Evolutionary conservation across 352 stramenopile species (phyloP).

Genomic region (Phytopythium sindhum): DNA sequence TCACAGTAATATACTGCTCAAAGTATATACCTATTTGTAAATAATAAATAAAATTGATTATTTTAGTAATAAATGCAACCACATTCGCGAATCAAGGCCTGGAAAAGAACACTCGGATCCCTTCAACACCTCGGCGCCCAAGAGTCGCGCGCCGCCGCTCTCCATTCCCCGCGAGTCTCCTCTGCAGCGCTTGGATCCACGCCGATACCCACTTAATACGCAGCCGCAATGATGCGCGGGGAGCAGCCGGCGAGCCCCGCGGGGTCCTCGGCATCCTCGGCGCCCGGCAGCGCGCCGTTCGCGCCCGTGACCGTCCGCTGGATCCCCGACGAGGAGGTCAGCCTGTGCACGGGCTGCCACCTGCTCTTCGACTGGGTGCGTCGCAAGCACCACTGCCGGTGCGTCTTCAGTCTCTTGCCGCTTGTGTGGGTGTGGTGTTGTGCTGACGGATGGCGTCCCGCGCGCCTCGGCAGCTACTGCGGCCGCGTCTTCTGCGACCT

Average conservation of each 20-base stretch:
- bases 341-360: conserved; percentile 70
- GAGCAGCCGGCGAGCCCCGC: not conserved
- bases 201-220: not conserved
- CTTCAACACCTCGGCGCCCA: not conserved
- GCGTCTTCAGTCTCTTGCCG: not conserved
- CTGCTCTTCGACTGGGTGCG: conserved; percentile 88
- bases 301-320: conserved; percentile 74
- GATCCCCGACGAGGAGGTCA: conserved; percentile 79
- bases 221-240: conserved; percentile 5
- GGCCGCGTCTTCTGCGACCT: conserved; percentile 77
- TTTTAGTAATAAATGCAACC: not conserved
- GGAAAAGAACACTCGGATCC: not conserved
- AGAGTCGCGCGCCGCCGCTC: not conserved
- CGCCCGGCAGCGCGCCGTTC: conserved; percentile 4
- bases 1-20: not conserved
- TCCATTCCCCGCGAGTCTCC: not conserved
- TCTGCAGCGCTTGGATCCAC: not conserved
- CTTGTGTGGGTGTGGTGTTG: not conserved
- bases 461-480: conserved; percentile 43
- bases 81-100: not conserved
- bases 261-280: not conserved
- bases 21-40: too few species aligned
- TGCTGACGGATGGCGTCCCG: too few species aligned
- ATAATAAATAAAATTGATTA: not conserved
- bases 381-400: conserved; percentile 89